Evolutionary conservation across 441 rosid species (phyloP).

Genomic region (Gossypium gossypioides): DNA sequence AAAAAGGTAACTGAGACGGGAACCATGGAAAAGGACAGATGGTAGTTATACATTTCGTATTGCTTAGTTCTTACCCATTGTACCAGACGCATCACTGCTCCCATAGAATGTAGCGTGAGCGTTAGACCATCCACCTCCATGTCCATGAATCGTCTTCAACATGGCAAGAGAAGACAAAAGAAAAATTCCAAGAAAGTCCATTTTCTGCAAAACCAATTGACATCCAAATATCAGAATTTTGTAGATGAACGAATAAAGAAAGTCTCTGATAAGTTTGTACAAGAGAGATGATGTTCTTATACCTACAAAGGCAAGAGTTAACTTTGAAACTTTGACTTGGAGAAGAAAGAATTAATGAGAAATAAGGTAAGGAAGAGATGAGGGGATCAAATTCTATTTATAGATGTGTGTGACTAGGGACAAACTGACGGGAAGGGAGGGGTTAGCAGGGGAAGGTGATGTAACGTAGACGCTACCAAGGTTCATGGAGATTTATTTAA

Average conservation of each 20-base stretch:
- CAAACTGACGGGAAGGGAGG: neutral
- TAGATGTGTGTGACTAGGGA: conserved; percentile 11
- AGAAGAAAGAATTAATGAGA: neutral
- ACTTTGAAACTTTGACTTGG: conserved; percentile 6
- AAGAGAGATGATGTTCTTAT: conserved; percentile 10
- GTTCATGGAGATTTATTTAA: neutral
- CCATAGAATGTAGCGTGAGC: conserved; percentile 71
- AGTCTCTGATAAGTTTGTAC: neutral
- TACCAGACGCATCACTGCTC: conserved; percentile 56
- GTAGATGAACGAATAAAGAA: neutral
- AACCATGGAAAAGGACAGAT: neutral
- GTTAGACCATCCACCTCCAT: conserved; percentile 35
- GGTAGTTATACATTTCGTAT: neutral
- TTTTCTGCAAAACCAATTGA: conserved; percentile 19
- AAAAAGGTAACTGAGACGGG: neutral
- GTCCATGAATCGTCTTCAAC: conserved; percentile 26
- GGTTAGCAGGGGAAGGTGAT: neutral
- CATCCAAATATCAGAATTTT: neutral
- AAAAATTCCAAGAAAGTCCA: conserved; percentile 28
- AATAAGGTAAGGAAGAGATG: conserved; percentile 9
- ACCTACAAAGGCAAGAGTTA: conserved; percentile 3
- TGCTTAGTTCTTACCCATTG: conserved; percentile 42
- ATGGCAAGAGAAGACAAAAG: conserved; percentile 24
- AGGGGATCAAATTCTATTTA: conserved; percentile 14
- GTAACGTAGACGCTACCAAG: neutral